Evolutionary conservation across 257 asterid species (phyloP).

Genomic region (Primulina eburnea): DNA sequence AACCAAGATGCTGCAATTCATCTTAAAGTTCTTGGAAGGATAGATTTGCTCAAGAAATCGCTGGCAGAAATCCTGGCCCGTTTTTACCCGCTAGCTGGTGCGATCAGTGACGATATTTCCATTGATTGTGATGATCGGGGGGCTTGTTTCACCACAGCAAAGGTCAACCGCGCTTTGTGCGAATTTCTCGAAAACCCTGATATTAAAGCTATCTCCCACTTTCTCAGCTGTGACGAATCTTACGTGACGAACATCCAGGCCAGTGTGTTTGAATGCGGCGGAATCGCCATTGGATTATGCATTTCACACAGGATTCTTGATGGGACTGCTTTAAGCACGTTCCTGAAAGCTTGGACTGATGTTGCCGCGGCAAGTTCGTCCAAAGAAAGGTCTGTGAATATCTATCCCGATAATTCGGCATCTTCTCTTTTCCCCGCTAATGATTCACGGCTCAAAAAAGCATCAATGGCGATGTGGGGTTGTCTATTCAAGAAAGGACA

Average conservation of each 20-base stretch:
- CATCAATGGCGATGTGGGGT: slow-evolving; percentile 55
- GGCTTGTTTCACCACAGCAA: slow-evolving; percentile 46
- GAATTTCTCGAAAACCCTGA: slow-evolving; percentile 49
- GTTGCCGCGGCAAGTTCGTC: slow-evolving; percentile 25
- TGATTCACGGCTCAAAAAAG: slow-evolving; percentile 45
- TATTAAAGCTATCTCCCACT: slow-evolving; percentile 32
- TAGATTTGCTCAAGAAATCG: slow-evolving; percentile 44
- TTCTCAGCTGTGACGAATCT: slow-evolving; percentile 52
- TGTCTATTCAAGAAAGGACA: slow-evolving; percentile 55
- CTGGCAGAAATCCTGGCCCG: slow-evolving; percentile 44
- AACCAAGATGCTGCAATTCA: slow-evolving; percentile 24
- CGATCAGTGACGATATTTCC: slow-evolving; percentile 47
- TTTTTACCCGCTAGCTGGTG: slow-evolving; percentile 72
- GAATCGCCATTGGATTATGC: slow-evolving; percentile 65
- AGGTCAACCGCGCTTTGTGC: slow-evolving; percentile 27
- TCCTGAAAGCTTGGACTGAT: slow-evolving; percentile 55
- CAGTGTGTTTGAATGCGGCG: slow-evolving; percentile 62
- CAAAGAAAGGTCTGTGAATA: not conserved
- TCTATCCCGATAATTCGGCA: slow-evolving; percentile 45
- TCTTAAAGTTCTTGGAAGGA: slow-evolving; percentile 28
- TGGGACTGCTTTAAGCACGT: slow-evolving; percentile 54
- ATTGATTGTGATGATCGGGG: slow-evolving; percentile 67
- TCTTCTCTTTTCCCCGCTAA: slow-evolving; percentile 45
- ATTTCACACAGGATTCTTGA: slow-evolving; percentile 66
- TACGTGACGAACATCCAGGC: slow-evolving; percentile 57